These are phyloP conservation scores for Teratosphaeria zuluensis DNA, from an alignment of 2,329 filamentous ascomycete genomes.

Conservation along the genomic window DNA sequence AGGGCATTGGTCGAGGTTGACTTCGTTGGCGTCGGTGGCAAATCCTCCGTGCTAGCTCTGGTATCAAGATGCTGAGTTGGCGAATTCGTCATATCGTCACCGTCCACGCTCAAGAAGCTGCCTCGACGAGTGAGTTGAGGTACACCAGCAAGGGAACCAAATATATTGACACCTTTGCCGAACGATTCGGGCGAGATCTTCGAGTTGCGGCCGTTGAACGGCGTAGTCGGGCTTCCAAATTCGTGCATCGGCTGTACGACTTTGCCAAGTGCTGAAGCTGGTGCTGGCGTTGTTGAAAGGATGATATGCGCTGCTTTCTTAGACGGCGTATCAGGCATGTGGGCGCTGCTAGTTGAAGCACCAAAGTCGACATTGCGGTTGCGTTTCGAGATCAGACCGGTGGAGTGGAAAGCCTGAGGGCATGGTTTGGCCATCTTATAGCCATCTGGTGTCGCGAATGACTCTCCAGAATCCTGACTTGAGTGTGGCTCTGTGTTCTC, in stretches of 20 bases:
- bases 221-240: conserved; percentile 71
- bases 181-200: conserved; percentile 60
- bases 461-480: conserved; percentile 33
- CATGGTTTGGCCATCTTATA: conserved; percentile 70
- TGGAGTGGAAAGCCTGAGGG: conserved; percentile 83
- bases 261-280: conserved; percentile 46
- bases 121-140: conserved; percentile 44
- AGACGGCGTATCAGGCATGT: conserved; percentile 90
- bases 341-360: conserved; percentile 45
- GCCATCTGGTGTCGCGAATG: conserved; percentile 63
- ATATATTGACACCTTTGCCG: conserved; percentile 52
- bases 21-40: conserved; percentile 93
- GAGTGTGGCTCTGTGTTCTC: conserved; percentile 33
- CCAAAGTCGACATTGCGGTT: conserved; percentile 66
- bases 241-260: conserved; percentile 57
- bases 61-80: conserved; percentile 46
- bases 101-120: conserved; percentile 74
- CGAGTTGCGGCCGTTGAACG: conserved; percentile 57
- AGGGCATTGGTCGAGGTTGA: conserved; percentile 39
- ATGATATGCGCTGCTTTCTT: conserved; percentile 74
- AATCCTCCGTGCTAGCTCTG: conserved; percentile 56
- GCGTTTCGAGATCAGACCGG: conserved; percentile 88
- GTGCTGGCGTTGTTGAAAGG: conserved; percentile 48
- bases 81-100: conserved; percentile 58
- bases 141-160: conserved; percentile 46